A percentile compares a stretch with the other conserved stretches of the same genome.
These are phyloP conservation scores for Patellifolia procumbens DNA, from an alignment of 179 eudicot species.

Conservation along the genomic window DNA sequence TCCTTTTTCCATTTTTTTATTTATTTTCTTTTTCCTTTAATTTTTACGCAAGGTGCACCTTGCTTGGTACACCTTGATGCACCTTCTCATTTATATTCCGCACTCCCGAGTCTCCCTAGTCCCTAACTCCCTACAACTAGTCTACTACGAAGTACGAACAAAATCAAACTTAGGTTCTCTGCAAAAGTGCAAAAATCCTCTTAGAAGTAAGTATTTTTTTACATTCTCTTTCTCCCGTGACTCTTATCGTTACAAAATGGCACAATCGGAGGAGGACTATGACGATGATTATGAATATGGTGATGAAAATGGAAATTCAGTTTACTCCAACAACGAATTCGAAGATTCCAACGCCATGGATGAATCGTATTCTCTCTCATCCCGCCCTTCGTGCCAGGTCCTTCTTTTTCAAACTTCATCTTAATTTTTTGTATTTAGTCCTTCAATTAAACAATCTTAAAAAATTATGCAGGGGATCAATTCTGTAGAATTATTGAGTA, in stretches of 20 bases:
- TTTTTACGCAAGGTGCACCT: too few species aligned
- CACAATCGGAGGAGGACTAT: background rate
- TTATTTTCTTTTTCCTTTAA: too few species aligned
- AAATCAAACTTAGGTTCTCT: background rate
- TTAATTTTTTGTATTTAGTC: background rate
- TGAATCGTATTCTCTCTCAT: background rate
- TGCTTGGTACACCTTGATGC: too few species aligned
- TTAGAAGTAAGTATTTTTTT: too few species aligned
- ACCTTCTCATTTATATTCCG: too few species aligned
- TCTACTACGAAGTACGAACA: too few species aligned
- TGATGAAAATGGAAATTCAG: background rate
- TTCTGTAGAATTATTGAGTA: too few species aligned
- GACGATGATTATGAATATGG: background rate
- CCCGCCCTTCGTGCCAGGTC: slow-evolving; percentile 12
- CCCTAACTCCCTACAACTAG: too few species aligned
- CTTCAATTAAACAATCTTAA: too few species aligned
- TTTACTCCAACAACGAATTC: background rate
- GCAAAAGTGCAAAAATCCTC: background rate
- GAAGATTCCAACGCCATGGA: background rate
- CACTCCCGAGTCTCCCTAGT: too few species aligned
- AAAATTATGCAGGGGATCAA: background rate
- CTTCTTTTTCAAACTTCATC: background rate
- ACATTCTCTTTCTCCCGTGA: background rate
- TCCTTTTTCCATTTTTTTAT: too few species aligned
- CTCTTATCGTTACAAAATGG: background rate